Evolutionary conservation across 2,329 filamentous ascomycete species (phyloP).

Genomic region (Hymenoscyphus salicellus): DNA sequence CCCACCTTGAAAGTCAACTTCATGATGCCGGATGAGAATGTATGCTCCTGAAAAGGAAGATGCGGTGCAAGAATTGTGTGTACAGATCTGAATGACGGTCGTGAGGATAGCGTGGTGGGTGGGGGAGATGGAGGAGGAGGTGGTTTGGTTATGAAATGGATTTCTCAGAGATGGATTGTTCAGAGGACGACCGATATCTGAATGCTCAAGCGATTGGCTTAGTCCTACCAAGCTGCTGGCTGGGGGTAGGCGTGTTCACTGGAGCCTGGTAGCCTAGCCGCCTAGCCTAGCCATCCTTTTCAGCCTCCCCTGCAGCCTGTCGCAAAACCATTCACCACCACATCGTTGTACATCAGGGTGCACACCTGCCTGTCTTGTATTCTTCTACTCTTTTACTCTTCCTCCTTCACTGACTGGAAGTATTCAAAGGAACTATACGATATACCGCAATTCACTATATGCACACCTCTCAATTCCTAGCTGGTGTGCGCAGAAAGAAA

Average conservation of each 20-base stretch:
- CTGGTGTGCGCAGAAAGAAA: neutral
- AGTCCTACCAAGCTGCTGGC: neutral
- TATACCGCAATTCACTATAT: neutral
- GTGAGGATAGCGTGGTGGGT: neutral
- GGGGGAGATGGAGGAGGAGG: neutral
- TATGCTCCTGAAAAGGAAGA: neutral
- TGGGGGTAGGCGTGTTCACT: neutral
- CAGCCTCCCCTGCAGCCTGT: neutral
- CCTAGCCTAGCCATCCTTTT: no score
- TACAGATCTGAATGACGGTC: neutral
- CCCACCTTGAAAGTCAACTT: conserved; percentile 70
- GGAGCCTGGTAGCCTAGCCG: no score
- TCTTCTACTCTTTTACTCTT: no score
- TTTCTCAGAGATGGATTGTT: neutral
- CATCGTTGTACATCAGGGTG: no score
- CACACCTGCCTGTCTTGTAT: no score
- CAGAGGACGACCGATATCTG: neutral
- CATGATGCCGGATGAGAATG: conserved; percentile 47
- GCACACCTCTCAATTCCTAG: no score
- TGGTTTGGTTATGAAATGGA: neutral
- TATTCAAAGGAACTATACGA: neutral
- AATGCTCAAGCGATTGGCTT: neutral
- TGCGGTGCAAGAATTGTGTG: neutral
- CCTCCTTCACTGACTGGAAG: no score
- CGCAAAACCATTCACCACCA: neutral